phyloP scores from a whole-genome alignment of 306 rosid genomes.

The Cucurbita pepo region DNA sequence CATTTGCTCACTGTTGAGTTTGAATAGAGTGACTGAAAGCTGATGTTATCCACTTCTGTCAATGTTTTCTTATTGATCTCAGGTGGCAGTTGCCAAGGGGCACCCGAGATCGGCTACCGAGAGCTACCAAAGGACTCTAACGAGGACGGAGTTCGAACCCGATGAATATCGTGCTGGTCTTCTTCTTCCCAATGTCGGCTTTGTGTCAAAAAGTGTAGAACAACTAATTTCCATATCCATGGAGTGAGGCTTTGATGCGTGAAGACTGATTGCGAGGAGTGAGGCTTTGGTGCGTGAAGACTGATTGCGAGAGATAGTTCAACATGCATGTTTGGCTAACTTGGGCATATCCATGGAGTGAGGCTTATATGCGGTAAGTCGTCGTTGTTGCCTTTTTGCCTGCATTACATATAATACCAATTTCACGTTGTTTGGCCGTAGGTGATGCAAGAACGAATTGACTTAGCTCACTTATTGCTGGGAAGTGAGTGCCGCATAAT shows the following conservation, averaged over 20 bases:
- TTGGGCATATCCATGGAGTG: too few relatives aligned
- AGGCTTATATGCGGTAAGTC: too few relatives aligned
- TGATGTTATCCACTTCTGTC: neutral
- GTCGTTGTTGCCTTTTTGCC: too few relatives aligned
- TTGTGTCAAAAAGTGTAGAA: constrained; percentile 30
- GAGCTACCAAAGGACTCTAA: constrained; percentile 38
- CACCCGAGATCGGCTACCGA: constrained; percentile 43
- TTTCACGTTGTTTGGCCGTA: too few relatives aligned
- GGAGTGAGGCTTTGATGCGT: neutral
- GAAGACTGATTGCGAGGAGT: neutral
- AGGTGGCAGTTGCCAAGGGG: constrained; percentile 63
- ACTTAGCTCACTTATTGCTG: too few relatives aligned
- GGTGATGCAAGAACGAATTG: too few relatives aligned
- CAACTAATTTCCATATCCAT: constrained; percentile 23
- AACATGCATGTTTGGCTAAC: neutral
- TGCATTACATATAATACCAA: too few relatives aligned
- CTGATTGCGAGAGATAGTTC: neutral
- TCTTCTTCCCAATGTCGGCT: constrained; percentile 48
- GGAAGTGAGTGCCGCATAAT: too few relatives aligned
- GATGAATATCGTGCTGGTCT: constrained; percentile 42
- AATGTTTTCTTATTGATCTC: neutral
- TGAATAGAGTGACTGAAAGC: neutral
- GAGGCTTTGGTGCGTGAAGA: neutral
- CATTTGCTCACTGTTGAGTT: neutral
- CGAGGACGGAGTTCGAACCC: constrained; percentile 26